phyloP scores from a whole-genome alignment of 108 stramenopile genomes.

The Cyclotella cryptica region DNA sequence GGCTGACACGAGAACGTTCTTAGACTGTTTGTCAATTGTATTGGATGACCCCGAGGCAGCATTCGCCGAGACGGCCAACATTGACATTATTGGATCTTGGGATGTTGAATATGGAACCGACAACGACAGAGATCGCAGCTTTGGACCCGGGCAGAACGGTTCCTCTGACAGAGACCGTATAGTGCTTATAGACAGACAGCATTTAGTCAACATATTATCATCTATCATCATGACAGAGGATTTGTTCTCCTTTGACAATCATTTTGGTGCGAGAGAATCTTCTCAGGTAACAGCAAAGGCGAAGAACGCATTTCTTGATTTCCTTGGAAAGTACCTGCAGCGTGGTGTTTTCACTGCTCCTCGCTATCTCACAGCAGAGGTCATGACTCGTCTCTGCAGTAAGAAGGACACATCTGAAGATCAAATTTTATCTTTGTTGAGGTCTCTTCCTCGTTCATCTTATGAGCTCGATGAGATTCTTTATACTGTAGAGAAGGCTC shows the following conservation, averaged over 20 bases:
- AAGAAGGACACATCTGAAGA: constrained; percentile 43
- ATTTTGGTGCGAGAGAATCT: constrained; percentile 23
- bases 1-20: constrained; percentile 74
- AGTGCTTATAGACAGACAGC: constrained; percentile 65
- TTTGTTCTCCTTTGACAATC: constrained; percentile 21
- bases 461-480: constrained; percentile 75
- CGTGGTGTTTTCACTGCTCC: constrained; percentile 68
- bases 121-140: background rate
- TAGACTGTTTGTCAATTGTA: constrained; percentile 78
- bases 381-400: constrained; percentile 64
- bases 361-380: constrained; percentile 59
- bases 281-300: constrained; percentile 37
- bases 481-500: constrained; percentile 59
- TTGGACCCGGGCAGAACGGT: background rate
- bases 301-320: constrained; percentile 76
- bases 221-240: constrained; percentile 65
- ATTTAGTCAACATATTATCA: constrained; percentile 62
- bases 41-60: constrained; percentile 69
- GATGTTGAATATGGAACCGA: constrained; percentile 54
- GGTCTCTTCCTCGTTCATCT: constrained; percentile 63
- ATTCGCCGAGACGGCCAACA: constrained; percentile 42
- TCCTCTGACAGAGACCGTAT: constrained; percentile 20
- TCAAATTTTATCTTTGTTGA: constrained; percentile 64
- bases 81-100: constrained; percentile 59
- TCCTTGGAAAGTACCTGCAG: constrained; percentile 81